Conservation (phyloP, 257 asterid species). For the Solanum etuberosum region DNA sequence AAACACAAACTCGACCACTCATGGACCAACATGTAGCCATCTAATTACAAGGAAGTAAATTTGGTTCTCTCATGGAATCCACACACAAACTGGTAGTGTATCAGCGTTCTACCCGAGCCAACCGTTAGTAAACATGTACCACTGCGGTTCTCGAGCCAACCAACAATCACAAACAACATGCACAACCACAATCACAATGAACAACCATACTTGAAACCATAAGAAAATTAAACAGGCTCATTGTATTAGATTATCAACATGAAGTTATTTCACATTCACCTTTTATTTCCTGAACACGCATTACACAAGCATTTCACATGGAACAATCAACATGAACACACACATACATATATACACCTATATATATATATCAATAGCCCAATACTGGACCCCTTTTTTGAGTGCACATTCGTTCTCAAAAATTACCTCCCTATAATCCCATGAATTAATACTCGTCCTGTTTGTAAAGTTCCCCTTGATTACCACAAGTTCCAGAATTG, state of each 20-base stretch:
- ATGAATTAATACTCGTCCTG: not conserved
- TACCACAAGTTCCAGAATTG: not conserved
- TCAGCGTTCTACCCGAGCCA: fast-evolving
- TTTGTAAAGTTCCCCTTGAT: not conserved
- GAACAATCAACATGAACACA: not conserved
- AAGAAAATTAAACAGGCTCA: not conserved
- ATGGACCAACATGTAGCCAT: not conserved
- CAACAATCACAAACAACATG: not conserved
- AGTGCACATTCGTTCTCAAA: not conserved
- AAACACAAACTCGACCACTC: not conserved
- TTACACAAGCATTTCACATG: not conserved
- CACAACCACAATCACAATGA: not conserved
- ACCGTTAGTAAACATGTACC: not conserved
- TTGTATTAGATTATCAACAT: not conserved
- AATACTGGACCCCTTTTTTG: not conserved
- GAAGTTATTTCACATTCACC: not conserved
- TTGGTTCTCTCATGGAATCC: not conserved
- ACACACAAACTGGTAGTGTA: not conserved
- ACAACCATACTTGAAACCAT: not conserved
- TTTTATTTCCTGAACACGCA: not conserved
- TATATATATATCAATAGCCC: not conserved
- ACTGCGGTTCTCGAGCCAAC: not conserved
- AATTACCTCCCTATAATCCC: not conserved
- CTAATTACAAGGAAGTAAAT: not conserved
- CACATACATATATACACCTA: not conserved